Evolutionary conservation across 2,329 filamentous ascomycete genomes (phyloP).

Genomic region (Elsinoe arachidis): DNA sequence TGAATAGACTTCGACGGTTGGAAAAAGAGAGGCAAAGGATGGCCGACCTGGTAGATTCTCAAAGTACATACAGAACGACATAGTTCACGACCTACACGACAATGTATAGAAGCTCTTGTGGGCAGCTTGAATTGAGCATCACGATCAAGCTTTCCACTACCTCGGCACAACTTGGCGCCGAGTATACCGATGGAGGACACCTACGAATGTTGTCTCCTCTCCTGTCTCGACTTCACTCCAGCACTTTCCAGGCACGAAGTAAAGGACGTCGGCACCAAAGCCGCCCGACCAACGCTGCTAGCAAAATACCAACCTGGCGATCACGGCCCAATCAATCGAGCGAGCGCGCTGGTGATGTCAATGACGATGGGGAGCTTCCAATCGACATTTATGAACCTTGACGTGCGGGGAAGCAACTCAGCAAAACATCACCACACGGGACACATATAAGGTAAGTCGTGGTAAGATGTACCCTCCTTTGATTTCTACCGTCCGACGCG

Average conservation of each 20-base stretch:
- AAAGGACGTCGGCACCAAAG: neutral
- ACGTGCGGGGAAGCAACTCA: neutral
- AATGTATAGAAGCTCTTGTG: neutral
- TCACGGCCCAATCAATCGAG: constrained; percentile 1
- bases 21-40: too few relatives aligned
- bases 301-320: neutral
- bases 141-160: neutral
- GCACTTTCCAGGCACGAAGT: neutral
- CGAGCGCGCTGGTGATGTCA: neutral
- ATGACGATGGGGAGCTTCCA: neutral
- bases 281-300: neutral
- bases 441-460: neutral
- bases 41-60: too few relatives aligned
- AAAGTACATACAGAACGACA: neutral
- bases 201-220: too few relatives aligned
- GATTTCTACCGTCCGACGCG: too few relatives aligned
- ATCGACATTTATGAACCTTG: neutral
- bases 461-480: neutral
- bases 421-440: neutral
- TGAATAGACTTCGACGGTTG: constrained; percentile 2
- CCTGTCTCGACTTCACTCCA: neutral
- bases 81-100: neutral
- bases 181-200: constrained; percentile 5
- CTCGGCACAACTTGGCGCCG: constrained; percentile 11
- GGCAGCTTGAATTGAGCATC: neutral